Evolutionary conservation across 148 eudicot species (phyloP).

Genomic region (Talinum fruticosum): DNA sequence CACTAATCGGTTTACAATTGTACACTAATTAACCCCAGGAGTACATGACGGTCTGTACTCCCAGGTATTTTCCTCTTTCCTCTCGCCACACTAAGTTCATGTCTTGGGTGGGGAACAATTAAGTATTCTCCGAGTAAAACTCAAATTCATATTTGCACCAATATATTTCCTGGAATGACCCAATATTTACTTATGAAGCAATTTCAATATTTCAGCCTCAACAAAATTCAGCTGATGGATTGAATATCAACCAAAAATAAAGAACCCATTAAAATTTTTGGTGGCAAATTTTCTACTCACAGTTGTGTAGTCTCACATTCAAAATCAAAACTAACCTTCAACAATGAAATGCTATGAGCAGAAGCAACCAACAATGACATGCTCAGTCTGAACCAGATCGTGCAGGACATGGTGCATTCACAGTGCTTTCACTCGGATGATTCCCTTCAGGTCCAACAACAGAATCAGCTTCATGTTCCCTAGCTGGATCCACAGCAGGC

Average conservation of each 20-base stretch:
- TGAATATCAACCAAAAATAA: not conserved
- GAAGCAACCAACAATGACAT: conserved; percentile 26
- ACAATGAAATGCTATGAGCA: conserved; percentile 30
- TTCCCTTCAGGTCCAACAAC: conserved; percentile 15
- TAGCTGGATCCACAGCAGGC: conserved; percentile 29
- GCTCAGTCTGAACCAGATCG: conserved; percentile 48
- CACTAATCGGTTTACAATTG: no score
- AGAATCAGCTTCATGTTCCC: conserved; percentile 27
- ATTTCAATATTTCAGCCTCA: not conserved
- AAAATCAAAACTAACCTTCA: conserved; percentile 37
- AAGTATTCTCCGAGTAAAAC: no score
- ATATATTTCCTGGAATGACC: conserved; percentile 4
- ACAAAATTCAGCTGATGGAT: not conserved
- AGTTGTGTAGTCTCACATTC: not conserved
- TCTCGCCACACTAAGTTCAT: not conserved
- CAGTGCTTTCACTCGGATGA: conserved; percentile 34
- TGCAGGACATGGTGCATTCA: conserved; percentile 43
- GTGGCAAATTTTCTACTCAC: not conserved
- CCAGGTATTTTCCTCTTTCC: not conserved
- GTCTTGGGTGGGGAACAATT: not conserved
- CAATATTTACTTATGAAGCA: not conserved
- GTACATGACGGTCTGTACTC: no score
- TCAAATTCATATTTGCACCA: conserved; percentile 1
- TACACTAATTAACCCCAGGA: no score
- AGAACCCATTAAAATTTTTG: not conserved